Conservation (phyloP, 805 yeast species). For the Kluyveromyces starmeri region DNA sequence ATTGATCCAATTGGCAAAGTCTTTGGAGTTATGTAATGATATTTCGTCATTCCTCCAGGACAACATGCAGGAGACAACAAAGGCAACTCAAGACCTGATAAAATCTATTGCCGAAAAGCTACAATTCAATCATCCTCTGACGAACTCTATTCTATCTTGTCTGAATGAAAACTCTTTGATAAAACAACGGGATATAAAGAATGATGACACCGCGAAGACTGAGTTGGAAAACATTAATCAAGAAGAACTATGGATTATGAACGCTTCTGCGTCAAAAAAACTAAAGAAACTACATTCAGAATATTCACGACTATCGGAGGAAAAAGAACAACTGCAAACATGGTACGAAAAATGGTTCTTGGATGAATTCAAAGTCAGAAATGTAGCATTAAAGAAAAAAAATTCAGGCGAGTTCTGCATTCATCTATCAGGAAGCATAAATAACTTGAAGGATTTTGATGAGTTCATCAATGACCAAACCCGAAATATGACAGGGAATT, state of each 20-base stretch:
- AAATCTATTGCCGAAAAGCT: conserved; percentile 23
- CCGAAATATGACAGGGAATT: conserved; percentile 9
- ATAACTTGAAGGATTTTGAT: conserved; percentile 15
- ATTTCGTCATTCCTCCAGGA: conserved; percentile 19
- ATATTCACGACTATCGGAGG: conserved; percentile 20
- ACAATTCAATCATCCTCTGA: conserved; percentile 33
- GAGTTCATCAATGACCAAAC: conserved; percentile 19
- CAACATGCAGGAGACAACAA: background rate
- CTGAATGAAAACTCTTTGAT: conserved; percentile 33
- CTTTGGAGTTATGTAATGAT: conserved; percentile 31
- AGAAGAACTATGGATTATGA: conserved; percentile 28
- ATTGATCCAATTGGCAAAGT: conserved; percentile 35
- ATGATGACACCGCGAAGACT: conserved; percentile 1
- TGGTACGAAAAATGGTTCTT: conserved; percentile 27
- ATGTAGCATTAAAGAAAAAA: conserved; percentile 32
- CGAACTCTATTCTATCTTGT: conserved; percentile 34
- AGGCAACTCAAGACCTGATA: background rate
- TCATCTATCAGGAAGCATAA: conserved; percentile 36
- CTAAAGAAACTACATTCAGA: conserved; percentile 31
- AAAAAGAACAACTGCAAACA: conserved; percentile 23
- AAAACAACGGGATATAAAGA: conserved; percentile 12
- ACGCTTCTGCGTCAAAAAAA: conserved; percentile 25
- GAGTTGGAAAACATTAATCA: conserved; percentile 1
- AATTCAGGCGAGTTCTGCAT: conserved; percentile 40
- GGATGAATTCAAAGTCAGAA: conserved; percentile 20